Evolutionary conservation across 306 rosid species (phyloP), one percentile per base, ranked within the genome.

Genomic region (Parietaria judaica): DNA sequence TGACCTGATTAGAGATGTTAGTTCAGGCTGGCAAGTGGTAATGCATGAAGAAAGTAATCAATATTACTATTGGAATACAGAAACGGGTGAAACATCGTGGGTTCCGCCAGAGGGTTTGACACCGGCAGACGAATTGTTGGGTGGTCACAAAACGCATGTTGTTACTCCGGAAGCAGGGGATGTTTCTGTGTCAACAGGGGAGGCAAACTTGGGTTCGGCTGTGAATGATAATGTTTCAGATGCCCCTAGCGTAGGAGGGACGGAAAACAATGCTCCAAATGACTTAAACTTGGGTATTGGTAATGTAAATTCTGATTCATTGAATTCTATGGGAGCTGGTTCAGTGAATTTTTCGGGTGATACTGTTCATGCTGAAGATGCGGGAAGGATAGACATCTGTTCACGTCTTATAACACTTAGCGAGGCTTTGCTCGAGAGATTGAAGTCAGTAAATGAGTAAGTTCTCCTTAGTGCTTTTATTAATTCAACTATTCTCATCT

Each of bases 31-130:
- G 99, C 85, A 85, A 83, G 80, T 86, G 64, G 97, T 94, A 66
- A 76, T 86, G 94, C 99, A 94, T 51, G 97, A 88, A 69, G 99
- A 86, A 78, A 88, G 90, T 74, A 81, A 79, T 58, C 78, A 67
- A 51, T 88, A 78, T 68, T 94, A 86, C 76, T 94, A 94, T 82
- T 94, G 99, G 99, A 94, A 94, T 66, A 73, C 74, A 63, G 88
- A 72, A 74, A 88, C 97, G 13, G 99, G 99, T 41, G 99, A 88
- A 79, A 94, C 99, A 44, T 94, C 99, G 39, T 94, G 99, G 99
- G 95, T 82, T 71, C 76, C 83, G 37, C 99, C 99, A 11, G 89
- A 76, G 63, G 89, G 71, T 60, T 74, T 84, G 76, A 74, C 72
- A 61, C 86, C 67, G 75, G 79, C 68, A 46, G 70, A 79, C 66